These are phyloP conservation scores for Pleurozium schreberi DNA, from an alignment of 225 moss, liverwort and hornwort species.

Conservation along the genomic window DNA sequence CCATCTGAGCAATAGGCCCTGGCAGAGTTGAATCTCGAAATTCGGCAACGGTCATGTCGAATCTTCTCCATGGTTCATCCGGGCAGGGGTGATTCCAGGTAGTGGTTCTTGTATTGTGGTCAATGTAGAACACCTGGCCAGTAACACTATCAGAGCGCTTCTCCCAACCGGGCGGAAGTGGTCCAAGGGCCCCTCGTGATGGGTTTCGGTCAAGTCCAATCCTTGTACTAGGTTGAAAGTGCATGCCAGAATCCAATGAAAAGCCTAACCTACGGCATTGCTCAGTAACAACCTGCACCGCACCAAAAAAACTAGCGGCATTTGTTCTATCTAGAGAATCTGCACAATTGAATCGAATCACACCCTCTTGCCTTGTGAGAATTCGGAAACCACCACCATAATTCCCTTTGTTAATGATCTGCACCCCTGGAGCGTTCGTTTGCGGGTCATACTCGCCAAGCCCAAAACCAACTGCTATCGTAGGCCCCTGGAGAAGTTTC, in stretches of 20 bases:
- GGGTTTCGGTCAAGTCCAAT: slow-evolving; percentile 38
- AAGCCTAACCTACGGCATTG: slow-evolving; percentile 85
- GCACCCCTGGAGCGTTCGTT: slow-evolving; percentile 22
- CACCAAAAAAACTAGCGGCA: slow-evolving; percentile 97
- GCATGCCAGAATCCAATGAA: slow-evolving; percentile 61
- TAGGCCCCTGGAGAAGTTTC: slow-evolving; percentile 67
- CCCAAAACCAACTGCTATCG: slow-evolving; percentile 63
- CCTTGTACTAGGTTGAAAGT: slow-evolving; percentile 38
- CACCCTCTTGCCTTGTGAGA: slow-evolving; percentile 61
- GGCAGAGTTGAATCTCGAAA: slow-evolving; percentile 82
- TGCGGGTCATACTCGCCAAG: slow-evolving; percentile 71
- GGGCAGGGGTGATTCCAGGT: slow-evolving; percentile 98
- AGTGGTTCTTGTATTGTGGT: slow-evolving; percentile 87
- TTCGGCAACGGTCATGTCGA: slow-evolving; percentile 87
- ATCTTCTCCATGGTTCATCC: slow-evolving; percentile 84
- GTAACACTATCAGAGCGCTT: slow-evolving; percentile 83
- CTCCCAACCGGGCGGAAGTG: slow-evolving; percentile 96
- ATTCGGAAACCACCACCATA: slow-evolving; percentile 61
- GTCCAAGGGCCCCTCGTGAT: slow-evolving; percentile 61
- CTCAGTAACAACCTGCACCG: slow-evolving; percentile 86
- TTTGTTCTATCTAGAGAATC: slow-evolving; percentile 98
- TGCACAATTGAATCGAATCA: slow-evolving; percentile 95
- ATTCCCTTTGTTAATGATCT: slow-evolving; percentile 47
- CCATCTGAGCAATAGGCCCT: slow-evolving; percentile 68
- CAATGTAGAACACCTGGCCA: slow-evolving; percentile 83